Evolutionary conservation across 768 basidiomycete genomes (phyloP).

Genomic region (Vararia minispora): DNA sequence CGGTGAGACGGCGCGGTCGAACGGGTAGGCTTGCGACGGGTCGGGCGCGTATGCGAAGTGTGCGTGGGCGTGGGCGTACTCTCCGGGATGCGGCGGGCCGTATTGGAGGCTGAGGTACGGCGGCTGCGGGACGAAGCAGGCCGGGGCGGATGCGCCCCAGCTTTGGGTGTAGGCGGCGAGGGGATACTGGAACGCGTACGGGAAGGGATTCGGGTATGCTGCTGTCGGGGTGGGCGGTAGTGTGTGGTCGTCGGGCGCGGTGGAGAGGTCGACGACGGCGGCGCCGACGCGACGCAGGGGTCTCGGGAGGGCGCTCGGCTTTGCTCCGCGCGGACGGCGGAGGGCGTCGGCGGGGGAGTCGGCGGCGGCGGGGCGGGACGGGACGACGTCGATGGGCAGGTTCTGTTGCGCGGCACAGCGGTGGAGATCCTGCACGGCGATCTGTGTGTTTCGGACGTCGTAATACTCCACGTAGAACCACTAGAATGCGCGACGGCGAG

Average conservation of each 20-base stretch:
- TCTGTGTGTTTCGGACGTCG: conserved; percentile 47
- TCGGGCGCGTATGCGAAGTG: not conserved
- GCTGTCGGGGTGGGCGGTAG: too few relatives aligned
- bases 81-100: conserved; percentile 7
- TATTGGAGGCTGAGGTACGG: too few relatives aligned
- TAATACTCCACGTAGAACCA: conserved; percentile 56
- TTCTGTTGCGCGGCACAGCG: not conserved
- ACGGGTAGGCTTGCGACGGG: not conserved
- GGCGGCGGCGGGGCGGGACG: conserved; percentile 7
- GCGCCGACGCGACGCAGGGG: too few relatives aligned
- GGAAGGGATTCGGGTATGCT: too few relatives aligned
- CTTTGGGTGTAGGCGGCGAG: too few relatives aligned
- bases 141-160: too few relatives aligned
- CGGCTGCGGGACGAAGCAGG: too few relatives aligned
- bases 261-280: too few relatives aligned
- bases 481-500: conserved; percentile 11
- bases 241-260: too few relatives aligned
- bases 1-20: conserved; percentile 3
- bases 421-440: conserved; percentile 40
- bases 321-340: not conserved
- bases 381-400: conserved; percentile 6
- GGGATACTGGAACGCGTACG: too few relatives aligned
- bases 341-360: not conserved
- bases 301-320: too few relatives aligned
- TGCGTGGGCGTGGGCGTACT: too few relatives aligned